Conservation (phyloP, 768 basidiomycete genomes). For the Dioszegia crocea region DNA sequence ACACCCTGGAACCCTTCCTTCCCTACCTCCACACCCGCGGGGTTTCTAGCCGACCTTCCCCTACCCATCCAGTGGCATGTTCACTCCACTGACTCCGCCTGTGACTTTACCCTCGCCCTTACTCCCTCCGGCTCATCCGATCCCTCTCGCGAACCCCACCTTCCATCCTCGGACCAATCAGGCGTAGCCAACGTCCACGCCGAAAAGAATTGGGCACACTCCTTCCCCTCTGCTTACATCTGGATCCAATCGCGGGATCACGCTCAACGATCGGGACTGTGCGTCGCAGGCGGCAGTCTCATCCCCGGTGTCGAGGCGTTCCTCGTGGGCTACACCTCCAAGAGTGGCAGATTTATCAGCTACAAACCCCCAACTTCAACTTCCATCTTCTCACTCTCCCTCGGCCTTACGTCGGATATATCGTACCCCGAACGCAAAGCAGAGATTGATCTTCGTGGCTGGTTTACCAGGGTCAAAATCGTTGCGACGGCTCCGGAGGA, state of each 20-base stretch:
- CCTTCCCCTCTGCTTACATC: slow-evolving; percentile 30
- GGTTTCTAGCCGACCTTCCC: slow-evolving; percentile 20
- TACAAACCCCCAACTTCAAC: slow-evolving; percentile 29
- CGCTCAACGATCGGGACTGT: slow-evolving; percentile 11
- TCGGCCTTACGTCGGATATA: slow-evolving; percentile 23
- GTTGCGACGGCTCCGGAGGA: slow-evolving; percentile 6
- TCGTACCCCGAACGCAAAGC: slow-evolving; percentile 9
- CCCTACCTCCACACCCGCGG: slow-evolving; percentile 26
- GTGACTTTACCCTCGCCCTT: slow-evolving; percentile 8
- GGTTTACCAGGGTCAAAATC: slow-evolving; percentile 22
- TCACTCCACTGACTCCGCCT: slow-evolving; percentile 23
- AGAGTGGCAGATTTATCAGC: slow-evolving; percentile 1
- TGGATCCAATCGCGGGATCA: slow-evolving; percentile 35
- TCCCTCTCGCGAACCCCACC: neutral
- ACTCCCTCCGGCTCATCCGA: slow-evolving; percentile 5
- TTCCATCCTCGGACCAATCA: neutral
- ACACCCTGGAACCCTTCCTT: slow-evolving; percentile 22
- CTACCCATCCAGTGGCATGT: slow-evolving; percentile 42
- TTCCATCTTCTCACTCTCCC: slow-evolving; percentile 21
- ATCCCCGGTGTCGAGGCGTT: slow-evolving; percentile 29
- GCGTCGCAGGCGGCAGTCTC: slow-evolving; percentile 25
- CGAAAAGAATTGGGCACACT: slow-evolving; percentile 39
- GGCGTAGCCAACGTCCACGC: slow-evolving; percentile 20
- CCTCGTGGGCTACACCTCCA: slow-evolving; percentile 25
- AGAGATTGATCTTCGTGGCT: slow-evolving; percentile 28